A percentile compares a stretch with the other conserved stretches of the same genome.
Evolutionary conservation across 352 stramenopile genomes (phyloP).

Genomic region (Pythium aristosporum): DNA sequence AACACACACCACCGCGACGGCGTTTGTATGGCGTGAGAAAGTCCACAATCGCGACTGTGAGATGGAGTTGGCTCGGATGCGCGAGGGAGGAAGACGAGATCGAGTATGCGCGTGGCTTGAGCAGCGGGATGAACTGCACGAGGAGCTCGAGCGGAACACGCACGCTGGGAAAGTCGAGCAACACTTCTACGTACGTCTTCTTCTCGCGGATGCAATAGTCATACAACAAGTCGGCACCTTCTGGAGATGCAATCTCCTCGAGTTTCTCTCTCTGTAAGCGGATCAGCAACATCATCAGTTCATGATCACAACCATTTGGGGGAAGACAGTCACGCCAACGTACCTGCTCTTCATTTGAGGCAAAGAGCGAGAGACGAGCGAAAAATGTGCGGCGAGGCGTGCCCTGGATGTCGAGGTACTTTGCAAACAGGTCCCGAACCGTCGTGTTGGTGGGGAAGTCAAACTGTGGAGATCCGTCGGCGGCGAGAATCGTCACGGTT

Average conservation of each 20-base stretch:
- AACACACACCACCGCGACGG: conserved; percentile 79
- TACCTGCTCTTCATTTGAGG: conserved; percentile 78
- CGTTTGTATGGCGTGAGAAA: conserved; percentile 91
- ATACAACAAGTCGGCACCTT: conserved; percentile 90
- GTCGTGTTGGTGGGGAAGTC: conserved; percentile 58
- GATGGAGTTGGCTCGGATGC: conserved; percentile 58
- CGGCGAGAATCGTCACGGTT: conserved; percentile 48
- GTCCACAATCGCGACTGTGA: conserved; percentile 88
- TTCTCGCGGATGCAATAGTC: conserved; percentile 93
- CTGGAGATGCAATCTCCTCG: conserved; percentile 82
- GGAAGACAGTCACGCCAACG: neutral
- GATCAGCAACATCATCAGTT: neutral
- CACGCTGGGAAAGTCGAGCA: conserved; percentile 86
- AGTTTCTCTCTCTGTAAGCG: conserved; percentile 88
- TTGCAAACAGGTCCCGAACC: conserved; percentile 67
- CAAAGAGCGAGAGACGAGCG: conserved; percentile 82
- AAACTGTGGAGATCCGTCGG: conserved; percentile 42
- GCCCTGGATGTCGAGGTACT: conserved; percentile 87
- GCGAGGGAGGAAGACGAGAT: conserved; percentile 85
- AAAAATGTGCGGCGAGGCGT: conserved; percentile 88
- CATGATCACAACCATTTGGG: neutral
- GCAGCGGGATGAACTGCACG: conserved; percentile 79
- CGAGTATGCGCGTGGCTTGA: conserved; percentile 90
- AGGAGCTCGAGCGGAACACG: conserved; percentile 65
- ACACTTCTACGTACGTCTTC: conserved; percentile 87